Evolutionary conservation across 129 eudicot genomes (phyloP), one percentile per base, ranked within the genome.

Genomic region (Cynara cardunculus): DNA sequence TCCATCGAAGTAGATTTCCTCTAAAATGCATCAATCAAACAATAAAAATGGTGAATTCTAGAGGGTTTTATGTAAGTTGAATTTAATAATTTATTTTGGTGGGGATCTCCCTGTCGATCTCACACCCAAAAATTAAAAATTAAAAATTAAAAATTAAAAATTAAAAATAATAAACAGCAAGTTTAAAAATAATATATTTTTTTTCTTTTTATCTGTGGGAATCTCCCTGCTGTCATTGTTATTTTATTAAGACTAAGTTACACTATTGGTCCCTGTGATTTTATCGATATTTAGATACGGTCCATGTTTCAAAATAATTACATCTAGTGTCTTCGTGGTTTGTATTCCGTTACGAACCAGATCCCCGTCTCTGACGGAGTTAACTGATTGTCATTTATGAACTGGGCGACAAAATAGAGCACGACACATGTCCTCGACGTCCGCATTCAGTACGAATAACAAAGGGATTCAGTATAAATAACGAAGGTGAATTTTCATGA

Each of bases 21-120:
- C 41, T 73, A 65, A 73, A 64, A 73, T 62, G 18, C 46, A 81
- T 73, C 56, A 81, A 81, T 65, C 75, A 74, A 74, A 80, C 56
- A 37, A 79, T 34, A 25, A 56, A 18, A 16, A 53, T 26, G 72
- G 59, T 64, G 35, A 74, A 64, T 74, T 74, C 19, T 74, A 19
- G 74, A 74, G 80, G 84, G 80, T 81, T 81, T 74, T 82, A 82
- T 82, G 69, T 62, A 30, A 34, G 75, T 90, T 89, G 84, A 91
- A 85, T 84, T 90, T 85, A 80, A 84, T 90, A 86, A 85, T 90
- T 90, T 85, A 86, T 88, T 90, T 84, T 87, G 91, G 97, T 90
- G 91, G 96, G 90, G 97, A 93, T 90, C 98, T 89, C 88, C 87
- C 94, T 93, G 98, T 93, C 98, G 86, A 86, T 89, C 93, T 87